These are phyloP conservation scores for Coemansia sp. DNA, from an alignment of 192 early-diverging fungal species.

Conservation along the genomic window DNA sequence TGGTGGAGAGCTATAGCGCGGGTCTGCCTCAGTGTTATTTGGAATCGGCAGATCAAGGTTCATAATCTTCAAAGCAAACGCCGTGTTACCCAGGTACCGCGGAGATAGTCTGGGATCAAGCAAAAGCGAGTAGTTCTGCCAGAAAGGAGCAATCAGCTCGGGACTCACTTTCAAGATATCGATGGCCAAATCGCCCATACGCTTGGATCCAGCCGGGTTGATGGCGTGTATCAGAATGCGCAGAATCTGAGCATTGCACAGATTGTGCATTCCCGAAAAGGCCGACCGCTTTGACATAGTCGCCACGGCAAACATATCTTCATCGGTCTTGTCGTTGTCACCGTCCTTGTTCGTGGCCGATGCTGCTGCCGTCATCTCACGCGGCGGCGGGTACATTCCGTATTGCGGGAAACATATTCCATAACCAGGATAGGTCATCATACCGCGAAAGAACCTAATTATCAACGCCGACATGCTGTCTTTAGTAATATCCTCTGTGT, in stretches of 20 bases:
- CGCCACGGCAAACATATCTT: conserved; percentile 13
- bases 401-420: conserved; percentile 52
- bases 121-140: conserved; percentile 36
- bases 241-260: conserved; percentile 49
- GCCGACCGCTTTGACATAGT: conserved; percentile 14
- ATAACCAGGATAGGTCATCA: conserved; percentile 48
- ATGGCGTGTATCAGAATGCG: conserved; percentile 40
- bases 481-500: neutral
- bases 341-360: neutral
- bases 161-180: conserved; percentile 42
- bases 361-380: neutral
- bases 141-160: conserved; percentile 53
- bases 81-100: conserved; percentile 37
- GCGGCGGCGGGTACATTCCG: conserved; percentile 45
- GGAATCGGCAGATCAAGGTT: conserved; percentile 31
- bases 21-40: neutral
- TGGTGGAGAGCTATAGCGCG: conserved; percentile 20
- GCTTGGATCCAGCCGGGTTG: conserved; percentile 25
- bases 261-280: conserved; percentile 20
- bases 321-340: neutral
- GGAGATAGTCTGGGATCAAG: conserved; percentile 49
- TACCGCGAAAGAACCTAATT: conserved; percentile 39
- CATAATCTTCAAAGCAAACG: conserved; percentile 43
- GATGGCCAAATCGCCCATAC: conserved; percentile 32
- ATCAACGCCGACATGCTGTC: conserved; percentile 40